Percentiles rank a stretch among this genome's conserved stretches.
Evolutionary conservation across 345 rosid genomes (phyloP).

Genomic region (Sonneratia alba): DNA sequence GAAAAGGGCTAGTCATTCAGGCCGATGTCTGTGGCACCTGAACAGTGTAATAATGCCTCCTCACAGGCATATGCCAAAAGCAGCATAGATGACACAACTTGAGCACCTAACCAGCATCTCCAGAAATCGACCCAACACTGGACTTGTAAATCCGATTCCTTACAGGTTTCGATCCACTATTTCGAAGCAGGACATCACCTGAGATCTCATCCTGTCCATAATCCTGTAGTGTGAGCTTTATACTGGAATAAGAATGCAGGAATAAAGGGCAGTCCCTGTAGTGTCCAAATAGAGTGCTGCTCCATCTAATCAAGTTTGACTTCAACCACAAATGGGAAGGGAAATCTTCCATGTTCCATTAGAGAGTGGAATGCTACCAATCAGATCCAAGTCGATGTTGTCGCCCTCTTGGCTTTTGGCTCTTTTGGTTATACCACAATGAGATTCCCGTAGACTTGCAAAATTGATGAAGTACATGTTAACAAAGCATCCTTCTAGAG

Average conservation of each 20-base stretch:
- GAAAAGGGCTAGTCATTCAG: neutral
- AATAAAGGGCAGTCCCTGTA: neutral
- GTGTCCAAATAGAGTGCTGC: neutral
- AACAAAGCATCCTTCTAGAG: neutral
- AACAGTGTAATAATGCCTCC: neutral
- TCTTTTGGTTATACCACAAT: neutral
- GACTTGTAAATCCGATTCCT: neutral
- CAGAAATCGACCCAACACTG: neutral
- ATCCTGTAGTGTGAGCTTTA: neutral
- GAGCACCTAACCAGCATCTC: neutral
- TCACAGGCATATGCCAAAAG: neutral
- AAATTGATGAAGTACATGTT: neutral
- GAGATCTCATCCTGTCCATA: neutral
- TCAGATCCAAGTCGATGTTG: neutral
- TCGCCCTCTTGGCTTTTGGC: neutral
- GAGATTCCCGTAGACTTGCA: neutral
- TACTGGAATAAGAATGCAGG: neutral
- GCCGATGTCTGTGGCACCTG: neutral
- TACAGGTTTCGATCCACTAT: neutral
- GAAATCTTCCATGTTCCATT: neutral
- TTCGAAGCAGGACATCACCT: neutral
- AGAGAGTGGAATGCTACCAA: neutral
- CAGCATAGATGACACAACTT: neutral
- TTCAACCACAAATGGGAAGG: neutral
- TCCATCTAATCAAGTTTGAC: neutral